phyloP scores from a whole-genome alignment of 768 basidiomycete species.

The Psilocybe sp. region DNA sequence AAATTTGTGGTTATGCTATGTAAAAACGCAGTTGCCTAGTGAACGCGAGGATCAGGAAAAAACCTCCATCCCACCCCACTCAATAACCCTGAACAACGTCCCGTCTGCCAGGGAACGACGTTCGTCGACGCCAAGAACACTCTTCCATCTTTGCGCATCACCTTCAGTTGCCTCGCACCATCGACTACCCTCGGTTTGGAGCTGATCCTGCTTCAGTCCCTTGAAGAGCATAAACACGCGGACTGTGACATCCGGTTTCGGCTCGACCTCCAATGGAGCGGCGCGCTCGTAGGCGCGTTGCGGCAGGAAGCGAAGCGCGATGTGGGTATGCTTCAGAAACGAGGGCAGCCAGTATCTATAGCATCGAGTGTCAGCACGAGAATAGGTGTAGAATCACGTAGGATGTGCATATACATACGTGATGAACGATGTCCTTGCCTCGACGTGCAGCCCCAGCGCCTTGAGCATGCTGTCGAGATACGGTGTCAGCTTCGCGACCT shows the following conservation, averaged over 20 bases:
- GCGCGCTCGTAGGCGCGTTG: conserved; percentile 40
- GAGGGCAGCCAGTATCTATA: conserved; percentile 45
- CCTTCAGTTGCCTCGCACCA: conserved; percentile 10
- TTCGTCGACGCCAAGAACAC: conserved; percentile 10
- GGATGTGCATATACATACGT: background rate
- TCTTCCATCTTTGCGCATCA: conserved; percentile 25
- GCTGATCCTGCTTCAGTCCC: conserved; percentile 23
- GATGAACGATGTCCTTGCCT: background rate
- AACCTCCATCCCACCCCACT: background rate
- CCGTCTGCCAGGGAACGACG: background rate
- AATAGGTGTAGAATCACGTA: conserved; percentile 20
- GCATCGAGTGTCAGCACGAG: conserved; percentile 26
- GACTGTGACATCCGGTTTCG: conserved; percentile 38
- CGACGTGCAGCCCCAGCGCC: background rate
- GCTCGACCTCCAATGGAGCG: conserved; percentile 33
- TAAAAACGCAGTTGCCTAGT: too few relatives aligned
- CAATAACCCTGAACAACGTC: background rate
- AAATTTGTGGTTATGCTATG: too few relatives aligned
- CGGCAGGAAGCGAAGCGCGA: conserved; percentile 43
- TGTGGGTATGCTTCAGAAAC: conserved; percentile 31
- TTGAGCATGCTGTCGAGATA: background rate
- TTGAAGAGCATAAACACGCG: conserved; percentile 47
- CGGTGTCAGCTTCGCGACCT: too few relatives aligned
- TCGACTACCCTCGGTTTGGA: conserved; percentile 23
- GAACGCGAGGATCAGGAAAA: too few relatives aligned